Evolutionary conservation across 345 rosid species (phyloP), one percentile per base, ranked within the genome.

Genomic region (Ricinus communis): DNA sequence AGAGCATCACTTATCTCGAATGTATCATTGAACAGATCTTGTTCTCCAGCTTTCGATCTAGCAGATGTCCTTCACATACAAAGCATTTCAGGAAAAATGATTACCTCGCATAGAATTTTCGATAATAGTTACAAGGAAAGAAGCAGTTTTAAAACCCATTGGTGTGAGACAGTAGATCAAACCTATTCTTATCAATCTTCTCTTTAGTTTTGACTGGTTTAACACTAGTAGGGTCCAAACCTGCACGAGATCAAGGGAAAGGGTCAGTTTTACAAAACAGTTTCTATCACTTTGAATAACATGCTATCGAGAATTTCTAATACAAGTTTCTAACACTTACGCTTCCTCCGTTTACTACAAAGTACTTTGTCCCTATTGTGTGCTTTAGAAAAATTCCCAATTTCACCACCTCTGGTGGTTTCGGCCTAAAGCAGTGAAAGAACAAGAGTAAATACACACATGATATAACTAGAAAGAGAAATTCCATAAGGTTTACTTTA

Each of bases 181-280:
- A 88, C 93, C 93, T 74, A 36, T 70, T 71, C 64, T 71, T 72
- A 18, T 77, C 81, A 67, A 67, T 55, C 51, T 65, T 56, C 74
- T 65, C 79, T 70, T 74, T 69, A 64, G 69, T 51, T 56, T 81
- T 81, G 62, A 65, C 51, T 73, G 72, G 62, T 61, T 62, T 71
- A 70, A 43, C 66, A 40, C 46, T 62, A 45, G 71, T 70, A 74
- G 61, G 58, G 41, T 56, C 79, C 33, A 72, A 49, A 79, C 71
- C 88, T 87, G 76, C 77, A 71, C 18, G 45, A 30, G 30, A 45
- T 38, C 36, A 49, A 55, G 38, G 49, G 38, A 50, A 73, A 43
- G 27, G 16, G 33, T 49, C 69, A 56, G 57, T 30, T 28, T 40
- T 46, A 71, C 31, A 30, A 46, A 62, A 13, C 19, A 54, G 18